Base-by-base conservation (phyloP, 192 early-diverging fungal genomes). In the Linnemannia schmuckeri region DNA sequence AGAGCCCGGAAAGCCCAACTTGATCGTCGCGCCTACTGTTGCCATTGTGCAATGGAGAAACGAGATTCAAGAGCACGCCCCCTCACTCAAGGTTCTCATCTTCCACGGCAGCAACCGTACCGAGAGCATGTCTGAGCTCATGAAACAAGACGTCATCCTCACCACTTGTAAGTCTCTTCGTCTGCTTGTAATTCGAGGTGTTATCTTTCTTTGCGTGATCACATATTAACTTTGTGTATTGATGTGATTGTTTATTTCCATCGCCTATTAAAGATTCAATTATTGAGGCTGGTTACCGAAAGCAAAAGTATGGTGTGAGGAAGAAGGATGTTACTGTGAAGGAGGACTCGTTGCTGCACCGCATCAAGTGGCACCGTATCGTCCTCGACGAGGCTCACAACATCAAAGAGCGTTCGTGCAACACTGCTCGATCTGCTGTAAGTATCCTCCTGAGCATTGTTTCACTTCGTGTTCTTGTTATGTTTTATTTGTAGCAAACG, bases 311-410 rank as follows among this genome's bases (percentile, higher is more conserved):
- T 38, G 97, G 97, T 15, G 86, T 92, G 83, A 95, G 93, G 72
- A 85, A 90, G 17, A 90, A 94, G 76, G 94, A 91, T 24, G 78
- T 80, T 70, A 83, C 95, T 37, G 88, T 93, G 72, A 94, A 93
- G 72, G 94, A 95, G 52, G 75, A 82, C 10, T 95, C 94, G 1
- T 52, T 94, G 52, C 83, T 99, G 49, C 97, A 98, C 82, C 78
- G 83, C 0, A 91, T 98, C 44, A 42, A 92, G 0, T 99, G 97
- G 97, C 93, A 93, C 82, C 94, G 97, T 12, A 89, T 99, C 24
- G 90, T 98, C 3, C 89, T 98, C 10, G 97, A 98, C 75, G 91
- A 96, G 86, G 94, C 97, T 3, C 97, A 99, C 89, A 92, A 95
- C 78, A 97, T 99, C 85, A 98, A 98, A 82, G 97, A 99, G 87